Percentiles rank a stretch among this genome's conserved stretches.
phyloP scores from a whole-genome alignment of 306 rosid species.

The Aeschynomene evenia region DNA sequence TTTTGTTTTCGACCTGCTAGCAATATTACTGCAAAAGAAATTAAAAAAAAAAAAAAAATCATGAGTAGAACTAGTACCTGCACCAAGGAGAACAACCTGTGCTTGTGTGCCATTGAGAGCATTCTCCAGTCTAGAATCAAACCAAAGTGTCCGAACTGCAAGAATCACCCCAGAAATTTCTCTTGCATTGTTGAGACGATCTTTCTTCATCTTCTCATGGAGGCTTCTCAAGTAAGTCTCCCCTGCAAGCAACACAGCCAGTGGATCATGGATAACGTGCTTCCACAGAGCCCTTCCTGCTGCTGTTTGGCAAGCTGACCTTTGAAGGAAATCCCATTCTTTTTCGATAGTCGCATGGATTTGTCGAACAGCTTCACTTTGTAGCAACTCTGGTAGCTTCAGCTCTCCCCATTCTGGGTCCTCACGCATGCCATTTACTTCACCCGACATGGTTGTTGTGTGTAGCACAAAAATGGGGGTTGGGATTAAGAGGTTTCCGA shows the following conservation, averaged over 20 bases:
- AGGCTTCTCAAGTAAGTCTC: conserved; percentile 73
- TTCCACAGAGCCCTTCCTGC: conserved; percentile 98
- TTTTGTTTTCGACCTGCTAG: background rate
- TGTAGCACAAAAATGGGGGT: conserved; percentile 16
- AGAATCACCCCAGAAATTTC: conserved; percentile 94
- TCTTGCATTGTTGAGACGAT: conserved; percentile 68
- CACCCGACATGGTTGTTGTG: conserved; percentile 59
- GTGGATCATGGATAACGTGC: conserved; percentile 77
- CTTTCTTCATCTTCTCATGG: conserved; percentile 86
- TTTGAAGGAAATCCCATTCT: conserved; percentile 78
- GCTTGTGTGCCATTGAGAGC: conserved; percentile 59
- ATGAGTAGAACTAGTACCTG: conserved; percentile 60
- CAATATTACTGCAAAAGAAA: background rate
- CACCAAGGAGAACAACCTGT: conserved; percentile 93
- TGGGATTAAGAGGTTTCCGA: conserved; percentile 34
- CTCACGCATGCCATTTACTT: conserved; percentile 52
- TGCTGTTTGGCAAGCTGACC: conserved; percentile 89
- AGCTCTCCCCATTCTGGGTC: conserved; percentile 63
- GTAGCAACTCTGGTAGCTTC: conserved; percentile 70
- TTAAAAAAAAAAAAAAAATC: conserved; percentile 19
- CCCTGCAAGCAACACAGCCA: conserved; percentile 80
- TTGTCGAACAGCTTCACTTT: conserved; percentile 53
- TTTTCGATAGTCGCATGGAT: conserved; percentile 71
- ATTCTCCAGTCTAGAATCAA: conserved; percentile 71
- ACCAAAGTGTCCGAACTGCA: conserved; percentile 92